phyloP scores from a whole-genome alignment of 129 eudicot species.

The Artemisia argyi region DNA sequence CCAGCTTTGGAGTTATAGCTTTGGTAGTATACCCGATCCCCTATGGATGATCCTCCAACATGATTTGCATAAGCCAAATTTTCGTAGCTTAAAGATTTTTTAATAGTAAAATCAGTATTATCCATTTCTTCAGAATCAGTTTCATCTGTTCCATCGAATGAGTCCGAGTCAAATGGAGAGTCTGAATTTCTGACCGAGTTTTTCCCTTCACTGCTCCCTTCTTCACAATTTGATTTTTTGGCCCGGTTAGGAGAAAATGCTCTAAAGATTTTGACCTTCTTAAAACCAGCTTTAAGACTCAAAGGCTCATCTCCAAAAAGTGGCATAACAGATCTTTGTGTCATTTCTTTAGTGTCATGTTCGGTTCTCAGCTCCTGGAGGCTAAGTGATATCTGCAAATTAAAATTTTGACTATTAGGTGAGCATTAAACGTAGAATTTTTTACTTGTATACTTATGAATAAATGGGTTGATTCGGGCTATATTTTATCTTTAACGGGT shows the following conservation, averaged over 20 bases:
- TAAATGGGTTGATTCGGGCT: background rate
- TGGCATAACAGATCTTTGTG: background rate
- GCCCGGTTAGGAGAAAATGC: constrained; percentile 30
- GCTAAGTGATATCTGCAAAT: constrained; percentile 55
- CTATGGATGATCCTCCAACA: too few relatives aligned
- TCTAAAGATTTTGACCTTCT: constrained; percentile 38
- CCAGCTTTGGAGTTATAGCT: constrained; percentile 21
- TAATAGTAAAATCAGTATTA: too few relatives aligned
- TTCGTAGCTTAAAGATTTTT: too few relatives aligned
- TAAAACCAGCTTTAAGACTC: too few relatives aligned
- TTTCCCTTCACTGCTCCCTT: too few relatives aligned
- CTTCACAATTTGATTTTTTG: background rate
- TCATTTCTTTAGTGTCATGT: background rate
- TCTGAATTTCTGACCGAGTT: too few relatives aligned
- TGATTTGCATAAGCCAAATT: too few relatives aligned
- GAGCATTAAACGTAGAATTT: background rate
- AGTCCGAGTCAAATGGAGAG: background rate
- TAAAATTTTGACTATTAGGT: background rate
- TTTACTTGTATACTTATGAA: background rate
- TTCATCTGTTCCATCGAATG: too few relatives aligned
- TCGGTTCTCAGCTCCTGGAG: constrained; percentile 40
- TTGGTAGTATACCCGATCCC: too few relatives aligned
- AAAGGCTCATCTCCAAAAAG: background rate
- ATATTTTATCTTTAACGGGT: background rate
- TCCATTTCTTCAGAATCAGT: too few relatives aligned